Percentiles rank a stretch among this genome's conserved stretches.
phyloP scores from a whole-genome alignment of 768 basidiomycete genomes.

The Psilocybe tampanensis region DNA sequence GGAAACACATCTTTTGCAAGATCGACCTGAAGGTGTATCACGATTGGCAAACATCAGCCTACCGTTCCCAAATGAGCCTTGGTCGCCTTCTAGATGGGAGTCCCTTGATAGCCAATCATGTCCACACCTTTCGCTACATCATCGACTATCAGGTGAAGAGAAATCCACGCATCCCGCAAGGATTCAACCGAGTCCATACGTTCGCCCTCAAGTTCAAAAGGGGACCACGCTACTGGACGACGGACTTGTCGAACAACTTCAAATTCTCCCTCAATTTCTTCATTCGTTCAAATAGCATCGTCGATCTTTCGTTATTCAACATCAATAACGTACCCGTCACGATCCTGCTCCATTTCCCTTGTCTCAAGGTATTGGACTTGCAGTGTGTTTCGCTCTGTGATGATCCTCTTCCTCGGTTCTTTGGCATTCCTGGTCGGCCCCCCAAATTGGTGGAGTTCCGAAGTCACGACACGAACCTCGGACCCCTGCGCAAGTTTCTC shows the following conservation, averaged over 20 bases:
- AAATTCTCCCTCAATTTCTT: constrained; percentile 4
- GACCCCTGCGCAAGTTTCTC: constrained; percentile 1
- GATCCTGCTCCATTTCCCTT: constrained; percentile 4
- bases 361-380: constrained; percentile 1
- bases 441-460: constrained; percentile 6
- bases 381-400: neutral
- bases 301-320: neutral
- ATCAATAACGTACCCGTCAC: constrained; percentile 1
- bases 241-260: neutral
- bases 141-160: neutral
- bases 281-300: constrained; percentile 9
- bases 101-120: constrained; percentile 8
- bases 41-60: neutral
- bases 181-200: constrained; percentile 8
- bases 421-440: neutral
- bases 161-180: constrained; percentile 7
- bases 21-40: constrained; percentile 10
- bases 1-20: constrained; percentile 15
- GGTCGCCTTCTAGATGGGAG: constrained; percentile 10
- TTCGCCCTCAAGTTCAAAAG: constrained; percentile 7
- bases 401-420: neutral
- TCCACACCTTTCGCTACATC: constrained; percentile 10
- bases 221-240: constrained; percentile 9
- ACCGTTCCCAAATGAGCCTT: constrained; percentile 5
- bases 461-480: neutral